Evolutionary conservation across 2,329 filamentous ascomycete species (phyloP), one percentile per base, ranked within the genome.

Genomic region (Phaeosphaeriaceae sp.): DNA sequence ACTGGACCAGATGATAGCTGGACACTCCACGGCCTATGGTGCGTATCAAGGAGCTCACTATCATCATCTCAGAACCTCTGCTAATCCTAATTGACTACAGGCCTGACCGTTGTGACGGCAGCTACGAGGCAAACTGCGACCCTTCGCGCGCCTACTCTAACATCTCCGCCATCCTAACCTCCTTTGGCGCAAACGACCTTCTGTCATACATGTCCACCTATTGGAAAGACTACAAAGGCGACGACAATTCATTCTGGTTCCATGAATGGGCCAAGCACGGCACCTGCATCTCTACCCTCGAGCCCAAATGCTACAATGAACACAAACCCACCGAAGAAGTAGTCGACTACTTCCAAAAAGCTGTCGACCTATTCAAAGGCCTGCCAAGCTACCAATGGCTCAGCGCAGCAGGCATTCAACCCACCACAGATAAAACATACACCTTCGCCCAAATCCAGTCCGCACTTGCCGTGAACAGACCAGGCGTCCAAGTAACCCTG

Each of bases 191-290:
- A 42, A 76, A 75, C 1, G 80, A 82, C 21, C 78, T 87, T 1
- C 76, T 92, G 1, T 73, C 76, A 2, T 88, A 85, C 66, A 91
- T 91, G 88, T 73, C 81, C 42, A 82, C 76, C 2, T 89, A 87
- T 75, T 91, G 88, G 88, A 86, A 89, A 67, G 84, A 87, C 64
- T 83, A 86, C 71, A 67, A 81, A 40, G 87, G 86, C 47, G 73
- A 85, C 34, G 83, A 87, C 57, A 81, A 87, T 60, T 74, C 73
- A 9, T 83, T 90, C 61, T 90, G 87, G 87, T 79, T 83, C 60
- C 85, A 88, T 71, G 87, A 90, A 66, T 90, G 85, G 82, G 79
- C 80, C 69, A 89, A 88, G 70, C 87, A 90, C 68, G 87, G 88
- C 26, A 89, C 87, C 11, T 90, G 87, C 74, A 84, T 90, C 63